These are phyloP conservation scores for Botryotinia calthae DNA, from an alignment of 2,329 filamentous ascomycete species.

Conservation along the genomic window DNA sequence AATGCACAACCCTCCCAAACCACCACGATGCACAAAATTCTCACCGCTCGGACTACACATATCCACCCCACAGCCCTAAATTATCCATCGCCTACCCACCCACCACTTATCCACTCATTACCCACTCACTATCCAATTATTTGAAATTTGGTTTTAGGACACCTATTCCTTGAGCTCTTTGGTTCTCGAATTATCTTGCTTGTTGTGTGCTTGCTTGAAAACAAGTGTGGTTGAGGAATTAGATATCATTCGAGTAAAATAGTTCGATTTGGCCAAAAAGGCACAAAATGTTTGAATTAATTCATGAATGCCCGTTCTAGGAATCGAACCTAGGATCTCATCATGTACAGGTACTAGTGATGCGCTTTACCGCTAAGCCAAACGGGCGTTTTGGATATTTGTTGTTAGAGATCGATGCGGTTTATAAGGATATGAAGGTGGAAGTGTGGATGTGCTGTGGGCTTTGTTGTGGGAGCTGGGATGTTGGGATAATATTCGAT, in stretches of 20 bases:
- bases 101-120: not conserved
- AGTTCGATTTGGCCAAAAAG: rapidly evolving
- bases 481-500: not conserved
- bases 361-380: slow-evolving; percentile 20
- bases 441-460: not conserved
- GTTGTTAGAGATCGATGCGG: rapidly evolving
- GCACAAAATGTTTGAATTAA: rapidly evolving
- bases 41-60: not conserved
- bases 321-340: slow-evolving; percentile 19
- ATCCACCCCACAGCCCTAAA: slow-evolving; percentile 6
- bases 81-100: not conserved
- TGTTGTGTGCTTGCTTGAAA: not conserved
- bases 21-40: not conserved
- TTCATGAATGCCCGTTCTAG: not conserved
- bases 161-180: not conserved
- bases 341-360: slow-evolving; percentile 14
- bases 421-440: rapidly evolving
- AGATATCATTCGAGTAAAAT: not conserved
- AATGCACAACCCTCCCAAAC: no score
- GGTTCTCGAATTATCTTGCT: no score
- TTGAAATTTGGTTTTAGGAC: not conserved
- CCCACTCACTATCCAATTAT: not conserved
- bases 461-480: not conserved
- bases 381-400: not conserved
- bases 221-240: not conserved